Evolutionary conservation across 768 basidiomycete species (phyloP).

Genomic region (Phaffia australis): DNA sequence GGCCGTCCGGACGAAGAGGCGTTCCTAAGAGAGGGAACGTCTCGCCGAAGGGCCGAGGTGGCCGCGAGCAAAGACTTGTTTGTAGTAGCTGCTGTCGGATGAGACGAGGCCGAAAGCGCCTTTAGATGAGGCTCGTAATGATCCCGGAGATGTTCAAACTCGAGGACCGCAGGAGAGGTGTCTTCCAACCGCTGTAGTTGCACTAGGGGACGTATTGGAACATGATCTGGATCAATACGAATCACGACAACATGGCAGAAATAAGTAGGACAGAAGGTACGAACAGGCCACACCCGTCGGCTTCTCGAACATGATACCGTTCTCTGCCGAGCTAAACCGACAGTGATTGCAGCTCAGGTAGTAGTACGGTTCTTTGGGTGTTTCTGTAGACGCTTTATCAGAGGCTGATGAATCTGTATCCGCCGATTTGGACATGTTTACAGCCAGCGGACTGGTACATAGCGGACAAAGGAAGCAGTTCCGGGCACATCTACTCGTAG

Average conservation of each 20-base stretch:
- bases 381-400: constrained; percentile 51
- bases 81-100: not conserved
- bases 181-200: constrained; percentile 87
- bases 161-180: constrained; percentile 66
- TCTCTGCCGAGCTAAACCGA: constrained; percentile 85
- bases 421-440: constrained; percentile 68
- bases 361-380: constrained; percentile 70
- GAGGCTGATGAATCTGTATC: constrained; percentile 33
- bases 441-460: constrained; percentile 77
- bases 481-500: constrained; percentile 67
- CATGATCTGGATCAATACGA: not conserved
- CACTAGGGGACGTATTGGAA: constrained; percentile 43
- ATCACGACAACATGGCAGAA: not conserved
- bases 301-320: constrained; percentile 89
- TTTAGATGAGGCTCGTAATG: constrained; percentile 94
- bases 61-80: constrained; percentile 16
- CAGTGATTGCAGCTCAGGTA: constrained; percentile 85
- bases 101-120: constrained; percentile 27
- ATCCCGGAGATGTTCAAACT: constrained; percentile 89
- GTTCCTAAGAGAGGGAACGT: not conserved
- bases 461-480: constrained; percentile 96
- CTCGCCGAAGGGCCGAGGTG: constrained; percentile 16
- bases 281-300: constrained; percentile 86
- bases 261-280: constrained; percentile 28
- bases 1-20: not conserved